Base-by-base conservation (phyloP, 441 rosid species). In the Populus trichocarpa region DNA sequence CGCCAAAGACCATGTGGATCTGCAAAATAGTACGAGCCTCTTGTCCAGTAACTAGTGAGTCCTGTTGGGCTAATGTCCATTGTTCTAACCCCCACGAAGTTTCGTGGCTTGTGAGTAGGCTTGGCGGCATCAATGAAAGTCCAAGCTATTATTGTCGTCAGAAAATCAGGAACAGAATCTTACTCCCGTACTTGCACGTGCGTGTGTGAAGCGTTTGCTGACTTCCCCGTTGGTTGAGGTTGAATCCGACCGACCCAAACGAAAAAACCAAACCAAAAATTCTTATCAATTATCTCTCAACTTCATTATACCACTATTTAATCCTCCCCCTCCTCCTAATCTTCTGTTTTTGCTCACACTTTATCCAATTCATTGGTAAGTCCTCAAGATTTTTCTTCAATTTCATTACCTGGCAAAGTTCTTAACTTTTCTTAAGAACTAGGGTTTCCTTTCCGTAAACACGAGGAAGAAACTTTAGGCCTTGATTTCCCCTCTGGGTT, bases 381-480 rank as follows among this genome's bases (percentile, higher is more conserved):
- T 75, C 67, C 20, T 74, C 77, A 16, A 81, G 35, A 69, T 77
- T 65, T 50, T 28, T 0, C 25, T 71, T 38, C 12, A 18, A 23
- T 65, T 22, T 12, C 50, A 46, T 16, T 65, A 14, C 20, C 46
- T 23, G 72, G 35, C 28, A 1, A 28, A 18, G 30, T 22, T 76
- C 59, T 8, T 69, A 10, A 36, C 35, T 64, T 64, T 61, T 50
- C 32, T 72, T 50, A 26, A 70, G 40, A n/a, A 36, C 72, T 75
- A 69, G 84, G 82, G 85, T 85, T 84, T 86, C 78, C 36, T 77
- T 42, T 30, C 71, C 70, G 69, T 23, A 78, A 57, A 71, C 57
- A 50, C 57, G 57, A 50, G 57, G 38, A 77, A 67, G 80, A 81
- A 80, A 79, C 87, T 87, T 84, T 81, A 76, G 80, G 73, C 69